Base-by-base conservation (phyloP, 2,329 filamentous ascomycete genomes). In the Neonectria neomacrospora region DNA sequence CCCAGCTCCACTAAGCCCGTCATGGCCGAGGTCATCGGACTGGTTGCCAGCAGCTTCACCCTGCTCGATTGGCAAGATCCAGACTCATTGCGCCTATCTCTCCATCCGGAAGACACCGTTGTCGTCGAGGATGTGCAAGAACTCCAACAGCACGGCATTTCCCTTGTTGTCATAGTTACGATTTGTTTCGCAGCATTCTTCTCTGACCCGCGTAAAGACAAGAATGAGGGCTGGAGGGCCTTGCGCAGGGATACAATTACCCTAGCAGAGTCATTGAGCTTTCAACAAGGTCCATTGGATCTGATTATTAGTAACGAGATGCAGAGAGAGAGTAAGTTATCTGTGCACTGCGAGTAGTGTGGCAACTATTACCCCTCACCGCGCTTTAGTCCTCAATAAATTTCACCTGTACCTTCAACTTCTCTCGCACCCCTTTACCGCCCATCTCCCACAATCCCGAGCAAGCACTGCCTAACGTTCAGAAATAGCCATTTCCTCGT, bases 1-100 rank as follows among this genome's bases (percentile, higher is more conserved):
- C 14, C 32, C 32, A 34, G 12, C 32, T 34, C 3, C 30, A 16
- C 5, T 44, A 10, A 14, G 12, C 5, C 20, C 41, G 18, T 4
- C 18, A 53, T 53, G 50, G 50, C 50, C 18, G 50, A 53, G 30
- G 8, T 53, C 4, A 8, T 53, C n/a, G 50, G 50, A 2, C 26
- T 53, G 3, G 32, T 53, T 3, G 26, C 50, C 9, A 37, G 50
- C 14, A 23, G 30, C 50, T n/a, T 53, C 32, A 34, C 50, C 9
- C n/a, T 53, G 23, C 23, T 37, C n/a, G 28, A 53, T 7, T 12
- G 6, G 12, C 3, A 2, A 3, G 6, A 14, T 22, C 41, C 41
- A 10, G 20, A 23, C 4, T 44, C 41, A 12, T 1, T 44, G 20
- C 41, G 41, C 12, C 41, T 44, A 7, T 22, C 10, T 4, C 20